phyloP scores from a whole-genome alignment of 805 yeast species.

The Starmera pachycereana region DNA sequence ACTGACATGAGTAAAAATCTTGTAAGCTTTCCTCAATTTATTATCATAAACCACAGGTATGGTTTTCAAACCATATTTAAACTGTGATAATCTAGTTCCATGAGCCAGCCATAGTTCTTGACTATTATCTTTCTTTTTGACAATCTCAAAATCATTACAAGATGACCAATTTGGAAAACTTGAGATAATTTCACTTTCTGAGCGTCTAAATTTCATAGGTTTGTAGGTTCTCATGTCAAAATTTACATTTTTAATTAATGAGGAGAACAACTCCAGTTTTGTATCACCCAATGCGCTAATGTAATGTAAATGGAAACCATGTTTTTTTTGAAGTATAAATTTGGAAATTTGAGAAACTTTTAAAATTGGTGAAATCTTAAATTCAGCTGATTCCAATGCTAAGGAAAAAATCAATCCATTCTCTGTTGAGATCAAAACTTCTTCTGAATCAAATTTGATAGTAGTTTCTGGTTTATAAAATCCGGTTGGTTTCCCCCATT shows the following conservation, averaged over 20 bases:
- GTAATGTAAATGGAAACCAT: slow-evolving; percentile 17
- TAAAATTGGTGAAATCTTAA: slow-evolving; percentile 21
- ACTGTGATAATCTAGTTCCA: slow-evolving; percentile 10
- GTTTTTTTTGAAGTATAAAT: slow-evolving; percentile 11
- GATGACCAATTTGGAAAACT: slow-evolving; percentile 37
- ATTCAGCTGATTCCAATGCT: slow-evolving; percentile 13
- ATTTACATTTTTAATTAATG: too few relatives aligned
- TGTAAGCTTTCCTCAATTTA: slow-evolving; percentile 8
- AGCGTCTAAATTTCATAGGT: too few relatives aligned
- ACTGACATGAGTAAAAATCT: slow-evolving; percentile 7
- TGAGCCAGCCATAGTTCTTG: slow-evolving; percentile 30
- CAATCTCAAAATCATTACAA: slow-evolving; percentile 28
- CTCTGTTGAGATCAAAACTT: slow-evolving; percentile 16
- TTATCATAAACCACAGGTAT: slow-evolving; percentile 9
- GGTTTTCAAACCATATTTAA: slow-evolving; percentile 11
- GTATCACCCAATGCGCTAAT: slow-evolving; percentile 25
- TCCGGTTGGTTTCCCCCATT: slow-evolving; percentile 29
- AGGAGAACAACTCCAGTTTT: too few relatives aligned
- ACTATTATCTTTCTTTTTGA: slow-evolving; percentile 13
- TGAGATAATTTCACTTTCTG: too few relatives aligned
- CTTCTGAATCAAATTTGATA: slow-evolving; percentile 11
- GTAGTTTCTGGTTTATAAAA: slow-evolving; percentile 21
- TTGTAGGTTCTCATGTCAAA: too few relatives aligned
- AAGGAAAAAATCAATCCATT: slow-evolving; percentile 15
- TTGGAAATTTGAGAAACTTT: slow-evolving; percentile 26